A percentile compares a stretch with the other conserved stretches of the same genome.
These are phyloP conservation scores for Sungouiozyma ichnusensis DNA, from an alignment of 805 yeast genomes.

Conservation along the genomic window DNA sequence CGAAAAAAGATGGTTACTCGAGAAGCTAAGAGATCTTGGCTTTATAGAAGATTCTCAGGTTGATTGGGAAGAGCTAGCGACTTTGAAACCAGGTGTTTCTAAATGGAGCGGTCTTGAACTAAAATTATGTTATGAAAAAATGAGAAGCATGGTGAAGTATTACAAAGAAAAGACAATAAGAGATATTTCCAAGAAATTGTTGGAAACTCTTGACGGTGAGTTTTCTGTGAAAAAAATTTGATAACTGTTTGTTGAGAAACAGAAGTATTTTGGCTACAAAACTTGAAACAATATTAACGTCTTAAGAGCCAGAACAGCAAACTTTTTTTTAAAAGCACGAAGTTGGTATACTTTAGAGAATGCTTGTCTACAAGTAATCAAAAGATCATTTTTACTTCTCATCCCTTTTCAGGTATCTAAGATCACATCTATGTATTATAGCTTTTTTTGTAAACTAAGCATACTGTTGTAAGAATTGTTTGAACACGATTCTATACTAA, in stretches of 20 bases:
- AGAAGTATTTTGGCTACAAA: too few relatives aligned
- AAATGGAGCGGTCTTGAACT: constrained; percentile 55
- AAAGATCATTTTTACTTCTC: too few relatives aligned
- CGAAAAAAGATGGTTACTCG: constrained; percentile 43
- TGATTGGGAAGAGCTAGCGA: constrained; percentile 48
- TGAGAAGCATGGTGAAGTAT: constrained; percentile 44
- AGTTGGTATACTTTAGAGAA: too few relatives aligned
- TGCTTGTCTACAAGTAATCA: too few relatives aligned
- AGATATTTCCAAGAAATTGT: constrained; percentile 27
- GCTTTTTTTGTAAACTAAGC: not conserved
- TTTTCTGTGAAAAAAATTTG: constrained; percentile 1
- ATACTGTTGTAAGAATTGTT: not conserved
- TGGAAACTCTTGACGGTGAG: constrained; percentile 9
- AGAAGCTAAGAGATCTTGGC: constrained; percentile 36
- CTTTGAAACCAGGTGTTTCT: constrained; percentile 31
- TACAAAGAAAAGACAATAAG: constrained; percentile 31
- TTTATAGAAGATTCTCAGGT: constrained; percentile 34
- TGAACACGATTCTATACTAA: not conserved
- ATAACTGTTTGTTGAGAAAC: not conserved
- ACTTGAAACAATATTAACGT: too few relatives aligned
- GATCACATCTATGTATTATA: not conserved
- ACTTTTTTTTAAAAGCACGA: too few relatives aligned
- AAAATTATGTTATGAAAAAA: constrained; percentile 47
- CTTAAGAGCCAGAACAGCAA: too few relatives aligned
- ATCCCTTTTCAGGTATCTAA: not conserved